These are phyloP conservation scores for Podospora fimiseda DNA, from an alignment of 495 filamentous ascomycete species.

Conservation along the genomic window DNA sequence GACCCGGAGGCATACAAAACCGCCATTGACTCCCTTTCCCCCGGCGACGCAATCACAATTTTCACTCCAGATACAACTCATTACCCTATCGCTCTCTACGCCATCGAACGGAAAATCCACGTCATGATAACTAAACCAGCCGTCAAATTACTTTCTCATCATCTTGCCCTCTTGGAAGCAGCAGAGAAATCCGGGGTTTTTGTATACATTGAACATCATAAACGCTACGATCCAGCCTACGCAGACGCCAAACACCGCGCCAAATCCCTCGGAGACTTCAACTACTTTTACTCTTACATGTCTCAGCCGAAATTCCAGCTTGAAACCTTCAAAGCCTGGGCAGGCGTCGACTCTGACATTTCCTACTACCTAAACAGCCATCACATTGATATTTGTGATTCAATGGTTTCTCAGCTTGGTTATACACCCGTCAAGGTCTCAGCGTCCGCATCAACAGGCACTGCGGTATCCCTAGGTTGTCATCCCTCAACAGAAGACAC, in stretches of 20 bases:
- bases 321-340: conserved; percentile 95
- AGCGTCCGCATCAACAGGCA: conserved; percentile 65
- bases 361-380: conserved; percentile 93
- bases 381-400: conserved; percentile 85
- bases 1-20: conserved; percentile 84
- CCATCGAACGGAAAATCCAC: conserved; percentile 78
- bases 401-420: conserved; percentile 66
- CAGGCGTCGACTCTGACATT: conserved; percentile 84
- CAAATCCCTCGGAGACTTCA: conserved; percentile 76
- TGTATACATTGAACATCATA: conserved; percentile 95
- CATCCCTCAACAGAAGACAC: conserved; percentile 80
- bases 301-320: conserved; percentile 87
- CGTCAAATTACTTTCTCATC: conserved; percentile 73
- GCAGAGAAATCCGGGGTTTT: conserved; percentile 72
- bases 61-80: conserved; percentile 95
- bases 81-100: conserved; percentile 90
- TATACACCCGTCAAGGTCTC: conserved; percentile 74
- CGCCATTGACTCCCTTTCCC: conserved; percentile 77
- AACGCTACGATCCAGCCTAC: conserved; percentile 90
- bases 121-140: conserved; percentile 96
- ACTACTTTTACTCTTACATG: conserved; percentile 98
- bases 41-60: conserved; percentile 88
- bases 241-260: conserved; percentile 76
- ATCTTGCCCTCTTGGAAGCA: conserved; percentile 64
- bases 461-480: conserved; percentile 69